phyloP scores from a whole-genome alignment of 805 yeast genomes.

The Saturnispora diversa region DNA sequence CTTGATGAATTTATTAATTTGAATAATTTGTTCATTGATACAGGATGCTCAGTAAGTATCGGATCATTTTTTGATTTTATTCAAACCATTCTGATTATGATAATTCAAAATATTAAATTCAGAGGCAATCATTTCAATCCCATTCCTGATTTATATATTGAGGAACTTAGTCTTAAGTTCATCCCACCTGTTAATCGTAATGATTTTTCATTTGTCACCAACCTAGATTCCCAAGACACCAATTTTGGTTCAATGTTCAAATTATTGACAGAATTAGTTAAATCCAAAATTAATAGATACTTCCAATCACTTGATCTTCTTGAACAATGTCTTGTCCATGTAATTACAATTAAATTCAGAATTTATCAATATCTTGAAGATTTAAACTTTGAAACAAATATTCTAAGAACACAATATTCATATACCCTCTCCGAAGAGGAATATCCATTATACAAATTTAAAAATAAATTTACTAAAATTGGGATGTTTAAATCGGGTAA shows the following conservation, averaged over 20 bases:
- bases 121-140: slow-evolving; percentile 1
- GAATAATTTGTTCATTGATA: slow-evolving; percentile 19
- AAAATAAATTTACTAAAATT: slow-evolving; percentile 21
- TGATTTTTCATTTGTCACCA: slow-evolving; percentile 16
- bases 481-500: slow-evolving; percentile 23
- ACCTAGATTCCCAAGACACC: slow-evolving; percentile 20
- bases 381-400: slow-evolving; percentile 17
- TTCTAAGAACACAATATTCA: slow-evolving; percentile 10
- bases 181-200: slow-evolving; percentile 27
- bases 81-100: slow-evolving; percentile 20
- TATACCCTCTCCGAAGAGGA: slow-evolving; percentile 5
- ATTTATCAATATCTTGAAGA: slow-evolving; percentile 17
- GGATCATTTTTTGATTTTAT: slow-evolving; percentile 29
- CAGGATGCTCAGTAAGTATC: slow-evolving; percentile 30
- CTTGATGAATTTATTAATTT: slow-evolving; percentile 18
- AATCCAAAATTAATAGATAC: slow-evolving; percentile 12
- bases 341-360: slow-evolving; percentile 30
- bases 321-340: slow-evolving; percentile 29
- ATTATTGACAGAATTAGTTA: slow-evolving; percentile 15
- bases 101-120: slow-evolving; percentile 17
- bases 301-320: slow-evolving; percentile 13
- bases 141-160: slow-evolving; percentile 14
- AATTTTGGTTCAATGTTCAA: slow-evolving; percentile 9
- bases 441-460: slow-evolving; percentile 18
- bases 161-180: slow-evolving; percentile 21